A percentile compares a stretch with the other conserved stretches of the same genome.
phyloP scores from a whole-genome alignment of 2,329 filamentous ascomycete species.

The Curvularia spicifera region DNA sequence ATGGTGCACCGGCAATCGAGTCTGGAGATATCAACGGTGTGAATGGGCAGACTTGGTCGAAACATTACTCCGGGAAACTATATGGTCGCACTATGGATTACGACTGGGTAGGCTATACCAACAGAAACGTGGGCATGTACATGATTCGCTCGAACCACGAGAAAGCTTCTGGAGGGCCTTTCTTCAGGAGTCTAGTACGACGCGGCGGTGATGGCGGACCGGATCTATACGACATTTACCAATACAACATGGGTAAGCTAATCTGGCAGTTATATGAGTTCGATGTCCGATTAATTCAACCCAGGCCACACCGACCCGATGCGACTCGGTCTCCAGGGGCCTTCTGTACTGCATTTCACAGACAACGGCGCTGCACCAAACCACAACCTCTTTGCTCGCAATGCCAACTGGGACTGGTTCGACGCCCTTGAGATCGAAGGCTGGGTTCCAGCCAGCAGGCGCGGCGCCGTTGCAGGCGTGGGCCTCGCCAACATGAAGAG shows the following conservation, averaged over 20 bases:
- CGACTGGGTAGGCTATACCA: slow-evolving; percentile 51
- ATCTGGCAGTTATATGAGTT: background rate
- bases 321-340: slow-evolving; percentile 53
- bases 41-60: slow-evolving; percentile 47
- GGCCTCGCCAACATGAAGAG: slow-evolving; percentile 50
- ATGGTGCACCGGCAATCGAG: slow-evolving; percentile 24
- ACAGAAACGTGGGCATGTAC: slow-evolving; percentile 47
- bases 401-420: slow-evolving; percentile 31
- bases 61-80: slow-evolving; percentile 51
- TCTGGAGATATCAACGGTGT: slow-evolving; percentile 30
- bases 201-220: slow-evolving; percentile 46
- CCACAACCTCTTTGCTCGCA: slow-evolving; percentile 34
- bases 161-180: slow-evolving; percentile 50
- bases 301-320: slow-evolving; percentile 49
- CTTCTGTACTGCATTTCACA: slow-evolving; percentile 52
- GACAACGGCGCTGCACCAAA: slow-evolving; percentile 48
- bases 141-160: slow-evolving; percentile 53
- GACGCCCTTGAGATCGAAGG: slow-evolving; percentile 32
- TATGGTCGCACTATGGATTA: slow-evolving; percentile 51
- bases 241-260: slow-evolving; percentile 52
- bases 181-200: slow-evolving; percentile 51
- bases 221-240: slow-evolving; percentile 54
- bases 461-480: slow-evolving; percentile 30
- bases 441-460: slow-evolving; percentile 28
- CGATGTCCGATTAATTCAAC: background rate